A percentile compares a stretch with the other conserved stretches of the same genome.
Evolutionary conservation across 345 rosid species (phyloP).

Genomic region (Angophora floribunda): DNA sequence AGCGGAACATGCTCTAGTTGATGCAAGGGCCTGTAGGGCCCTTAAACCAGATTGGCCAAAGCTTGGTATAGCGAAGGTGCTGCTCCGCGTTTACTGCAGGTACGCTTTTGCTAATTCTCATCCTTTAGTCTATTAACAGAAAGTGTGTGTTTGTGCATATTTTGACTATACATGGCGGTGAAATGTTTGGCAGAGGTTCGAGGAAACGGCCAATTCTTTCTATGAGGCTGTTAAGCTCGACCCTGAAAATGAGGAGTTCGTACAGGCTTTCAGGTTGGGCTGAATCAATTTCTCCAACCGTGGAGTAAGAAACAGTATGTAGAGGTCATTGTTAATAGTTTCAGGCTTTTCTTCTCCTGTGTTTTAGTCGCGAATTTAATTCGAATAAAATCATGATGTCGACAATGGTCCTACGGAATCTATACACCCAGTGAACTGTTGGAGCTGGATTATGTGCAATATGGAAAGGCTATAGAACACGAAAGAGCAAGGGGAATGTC

Average conservation of each 20-base stretch:
- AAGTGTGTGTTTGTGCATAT: conserved; percentile 12
- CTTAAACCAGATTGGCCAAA: conserved; percentile 74
- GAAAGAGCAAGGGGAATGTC: background rate
- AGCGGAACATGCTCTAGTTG: conserved; percentile 62
- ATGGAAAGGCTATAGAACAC: too few relatives aligned
- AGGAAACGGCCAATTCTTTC: conserved; percentile 85
- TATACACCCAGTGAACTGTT: too few relatives aligned
- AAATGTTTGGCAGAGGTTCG: conserved; percentile 41
- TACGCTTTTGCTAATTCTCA: background rate
- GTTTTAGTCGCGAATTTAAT: background rate
- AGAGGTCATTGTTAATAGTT: background rate
- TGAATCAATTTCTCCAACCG: background rate
- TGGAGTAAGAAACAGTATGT: background rate
- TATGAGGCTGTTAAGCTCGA: conserved; percentile 70
- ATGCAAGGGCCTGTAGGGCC: conserved; percentile 70
- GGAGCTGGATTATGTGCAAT: background rate
- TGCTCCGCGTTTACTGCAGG: conserved; percentile 53
- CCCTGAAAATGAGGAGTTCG: conserved; percentile 64
- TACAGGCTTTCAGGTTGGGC: background rate
- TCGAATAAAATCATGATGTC: background rate
- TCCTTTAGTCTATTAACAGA: background rate
- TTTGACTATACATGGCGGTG: background rate
- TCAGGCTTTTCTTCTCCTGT: background rate
- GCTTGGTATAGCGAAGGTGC: conserved; percentile 92
- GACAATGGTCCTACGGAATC: background rate